Evolutionary conservation across 441 rosid species (phyloP), one percentile per base, ranked within the genome.

Genomic region (Syzygium malaccense): DNA sequence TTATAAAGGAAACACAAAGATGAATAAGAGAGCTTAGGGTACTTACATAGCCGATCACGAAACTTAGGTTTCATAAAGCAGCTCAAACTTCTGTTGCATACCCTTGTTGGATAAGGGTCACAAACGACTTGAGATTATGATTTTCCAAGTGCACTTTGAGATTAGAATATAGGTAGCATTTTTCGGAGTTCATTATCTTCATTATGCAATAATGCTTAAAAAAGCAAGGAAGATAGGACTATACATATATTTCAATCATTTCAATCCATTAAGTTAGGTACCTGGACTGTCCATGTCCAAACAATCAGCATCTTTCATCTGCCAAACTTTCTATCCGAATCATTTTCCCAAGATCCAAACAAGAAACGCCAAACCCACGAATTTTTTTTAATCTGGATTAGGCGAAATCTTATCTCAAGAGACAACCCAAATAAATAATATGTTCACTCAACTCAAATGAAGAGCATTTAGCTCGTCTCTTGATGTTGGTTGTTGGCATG

Each of bases 401-500:
- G 83, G 51, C 51, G 51, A 37, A 79, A 91, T 51, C 86, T 87
- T 83, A 83, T 88, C 89, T 8, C 64, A 37, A 57, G 49, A 91
- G 86, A 83, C 85, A 71, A 71, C 86, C 79, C 30, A 66, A 55
- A 49, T 80, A 71, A 83, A 80, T 18, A 37, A 60, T 64, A 64
- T 58, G 71, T 37, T 13, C 19, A 48, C 53, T 49, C 37, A 53
- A 68, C 75, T 86, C 85, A 32, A 85, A 86, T 86, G 7, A 55
- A 13, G 58, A 19, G 53, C 49, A 57, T 41, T 86, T 55, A 30
- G 54, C 75, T 41, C 87, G 32, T 45, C 55, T 37, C 45, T 51
- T 51, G 28, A 51, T 51, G 88, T 86, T 86, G 91, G 79, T 57
- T 57, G 79, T 58, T 87, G 55, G 88, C 89, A 86, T 58, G 89